phyloP scores from a whole-genome alignment of 2,329 filamentous ascomycete species.

The Talaromyces sp. region DNA sequence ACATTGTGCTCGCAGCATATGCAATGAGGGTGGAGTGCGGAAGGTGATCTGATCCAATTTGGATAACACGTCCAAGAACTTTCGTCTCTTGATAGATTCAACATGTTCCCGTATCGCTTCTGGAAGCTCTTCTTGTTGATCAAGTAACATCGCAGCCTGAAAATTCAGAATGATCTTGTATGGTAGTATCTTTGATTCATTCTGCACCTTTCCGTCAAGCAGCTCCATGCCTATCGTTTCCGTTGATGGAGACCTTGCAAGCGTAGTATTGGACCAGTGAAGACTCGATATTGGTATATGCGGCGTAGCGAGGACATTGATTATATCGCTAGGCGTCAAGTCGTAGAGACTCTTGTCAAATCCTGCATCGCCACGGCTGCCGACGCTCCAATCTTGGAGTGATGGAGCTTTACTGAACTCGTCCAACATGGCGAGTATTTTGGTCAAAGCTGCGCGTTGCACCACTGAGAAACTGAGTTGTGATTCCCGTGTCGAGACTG shows the following conservation, averaged over 20 bases:
- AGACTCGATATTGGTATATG: neutral
- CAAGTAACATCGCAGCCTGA: constrained; percentile 13
- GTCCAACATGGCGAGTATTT: neutral
- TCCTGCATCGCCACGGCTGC: neutral
- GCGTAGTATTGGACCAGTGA: neutral
- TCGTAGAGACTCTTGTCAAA: neutral
- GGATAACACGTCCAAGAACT: neutral
- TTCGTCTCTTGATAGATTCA: constrained; percentile 1
- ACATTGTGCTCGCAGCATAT: constrained; percentile 15
- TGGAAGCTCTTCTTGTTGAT: neutral
- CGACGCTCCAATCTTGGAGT: neutral
- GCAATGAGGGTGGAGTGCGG: constrained; percentile 5
- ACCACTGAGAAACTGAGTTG: neutral
- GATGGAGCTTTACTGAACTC: neutral
- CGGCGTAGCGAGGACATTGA: neutral
- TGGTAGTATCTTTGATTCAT: neutral
- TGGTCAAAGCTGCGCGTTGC: neutral
- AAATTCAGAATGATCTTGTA: constrained; percentile 4
- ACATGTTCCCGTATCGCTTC: neutral
- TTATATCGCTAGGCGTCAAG: constrained; percentile 11
- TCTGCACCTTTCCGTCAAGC: neutral
- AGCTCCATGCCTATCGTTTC: neutral
- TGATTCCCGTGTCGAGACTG: neutral
- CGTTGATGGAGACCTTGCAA: neutral
- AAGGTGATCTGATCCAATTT: constrained; percentile 1